These are phyloP conservation scores for Pelagomonas calceolata DNA, from an alignment of 108 stramenopile genomes.

Conservation along the genomic window DNA sequence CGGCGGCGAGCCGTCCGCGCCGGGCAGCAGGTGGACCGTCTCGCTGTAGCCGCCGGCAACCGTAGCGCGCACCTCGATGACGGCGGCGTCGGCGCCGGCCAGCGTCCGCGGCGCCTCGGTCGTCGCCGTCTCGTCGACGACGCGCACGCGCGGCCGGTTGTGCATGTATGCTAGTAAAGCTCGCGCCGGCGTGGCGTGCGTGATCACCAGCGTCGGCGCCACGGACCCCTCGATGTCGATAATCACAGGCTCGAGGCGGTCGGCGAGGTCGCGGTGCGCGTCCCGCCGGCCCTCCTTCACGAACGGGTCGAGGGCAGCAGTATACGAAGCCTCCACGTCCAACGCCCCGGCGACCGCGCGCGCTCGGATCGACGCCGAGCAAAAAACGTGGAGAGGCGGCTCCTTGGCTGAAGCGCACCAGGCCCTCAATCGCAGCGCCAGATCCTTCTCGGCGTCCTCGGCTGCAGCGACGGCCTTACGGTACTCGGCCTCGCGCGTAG, in stretches of 20 bases:
- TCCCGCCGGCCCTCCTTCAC: too few species aligned
- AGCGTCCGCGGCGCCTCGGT: background rate
- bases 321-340: too few species aligned
- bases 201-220: constrained; percentile 2
- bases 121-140: background rate
- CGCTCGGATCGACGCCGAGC: background rate
- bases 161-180: constrained; percentile 10
- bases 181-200: constrained; percentile 11
- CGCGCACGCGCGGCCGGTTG: background rate
- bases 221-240: constrained; percentile 13
- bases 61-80: background rate
- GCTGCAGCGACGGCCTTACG: background rate
- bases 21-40: background rate
- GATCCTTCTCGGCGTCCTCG: constrained; percentile 6
- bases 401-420: background rate
- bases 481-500: constrained; percentile 3
- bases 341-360: too few species aligned
- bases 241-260: constrained; percentile 9
- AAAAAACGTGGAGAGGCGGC: background rate
- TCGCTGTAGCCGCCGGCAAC: background rate
- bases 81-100: background rate
- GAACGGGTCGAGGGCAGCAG: too few species aligned
- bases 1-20: too few species aligned
- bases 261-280: constrained; percentile 2
- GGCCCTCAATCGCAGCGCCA: constrained; percentile 1